Base-by-base conservation (phyloP, 108 stramenopile species). In the Nitzschia sp. region DNA sequence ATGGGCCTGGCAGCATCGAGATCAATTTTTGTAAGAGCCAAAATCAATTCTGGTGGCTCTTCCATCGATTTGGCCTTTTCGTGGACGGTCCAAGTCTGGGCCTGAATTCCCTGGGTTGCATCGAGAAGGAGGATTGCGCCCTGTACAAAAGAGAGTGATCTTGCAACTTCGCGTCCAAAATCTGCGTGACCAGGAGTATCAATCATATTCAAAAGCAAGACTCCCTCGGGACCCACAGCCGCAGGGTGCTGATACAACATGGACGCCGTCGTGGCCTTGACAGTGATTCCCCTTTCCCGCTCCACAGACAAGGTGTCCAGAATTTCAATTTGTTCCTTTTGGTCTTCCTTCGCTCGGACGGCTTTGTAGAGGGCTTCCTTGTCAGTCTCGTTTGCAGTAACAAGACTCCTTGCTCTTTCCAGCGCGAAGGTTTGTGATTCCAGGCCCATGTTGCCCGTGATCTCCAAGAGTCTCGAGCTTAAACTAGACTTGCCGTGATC, bases 151-250 rank as follows among this genome's bases (percentile, higher is more conserved):
- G 89, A 84, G 25, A 99, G 78, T 46, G 90, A 92, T 34, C 98
- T 87, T 15, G 86, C 74, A 1, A 97, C 98, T 69, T 99, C 98
- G 68, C 87, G 81, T 34, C 92, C 89, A 72, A 99, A 99, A 68
- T 99, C 98, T 11, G 87, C 93, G 68, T 99, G 98, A 2, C 98
- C 98, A 8, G 98, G 98, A 3, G 97, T 97, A 74, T 99, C 98
- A 56, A 97, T 84, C 75, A 98, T 90, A 69, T 99, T 98, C 18
- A 98, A 69, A 21, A 98, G 64, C 46, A 95, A 63, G 17, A 75
- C 80, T 11, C 88, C 87, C 27, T 90, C 80, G 47, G 81, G 82
- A 25, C 77, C 82, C 1, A 80, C 80, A 27, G 92, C 89, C 2
- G 85, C 88, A 15, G 85, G 81, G 58, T 95, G 96, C 0, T 70